A percentile compares a stretch with the other conserved stretches of the same genome.
These are phyloP conservation scores for Botryotinia globosa DNA, from an alignment of 2,329 filamentous ascomycete species.

Conservation along the genomic window DNA sequence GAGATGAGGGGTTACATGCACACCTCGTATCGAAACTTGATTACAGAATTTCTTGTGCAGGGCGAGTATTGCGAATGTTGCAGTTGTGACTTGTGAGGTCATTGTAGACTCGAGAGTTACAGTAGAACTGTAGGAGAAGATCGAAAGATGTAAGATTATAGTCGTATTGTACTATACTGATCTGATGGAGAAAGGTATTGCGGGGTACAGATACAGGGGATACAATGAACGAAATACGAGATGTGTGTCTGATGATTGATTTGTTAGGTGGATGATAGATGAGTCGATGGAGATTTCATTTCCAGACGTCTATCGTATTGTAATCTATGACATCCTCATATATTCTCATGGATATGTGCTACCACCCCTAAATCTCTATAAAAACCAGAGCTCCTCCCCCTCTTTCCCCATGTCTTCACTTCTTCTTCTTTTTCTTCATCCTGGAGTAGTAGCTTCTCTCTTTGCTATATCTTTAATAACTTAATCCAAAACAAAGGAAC, in stretches of 20 bases:
- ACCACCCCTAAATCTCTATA: background rate
- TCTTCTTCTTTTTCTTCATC: background rate
- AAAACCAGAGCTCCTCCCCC: background rate
- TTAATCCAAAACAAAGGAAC: background rate
- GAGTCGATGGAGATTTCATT: too few relatives aligned
- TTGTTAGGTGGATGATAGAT: background rate
- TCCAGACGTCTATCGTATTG: too few relatives aligned
- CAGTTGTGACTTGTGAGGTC: background rate
- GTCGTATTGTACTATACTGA: background rate
- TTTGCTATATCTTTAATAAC: too few relatives aligned
- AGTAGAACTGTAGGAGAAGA: background rate
- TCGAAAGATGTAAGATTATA: too few relatives aligned
- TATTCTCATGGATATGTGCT: background rate
- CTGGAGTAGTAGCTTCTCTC: background rate
- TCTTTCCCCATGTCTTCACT: background rate
- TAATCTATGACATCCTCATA: too few relatives aligned
- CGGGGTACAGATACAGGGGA: background rate
- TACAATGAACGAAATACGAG: background rate
- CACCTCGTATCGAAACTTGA: background rate
- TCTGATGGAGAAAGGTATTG: background rate
- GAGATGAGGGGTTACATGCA: background rate
- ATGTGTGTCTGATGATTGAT: background rate
- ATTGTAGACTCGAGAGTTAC: background rate
- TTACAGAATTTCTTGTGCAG: background rate
- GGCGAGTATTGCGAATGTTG: background rate